These are phyloP conservation scores for Rhizoclosmatium globosum DNA, from an alignment of 192 early-diverging fungal genomes.

Conservation along the genomic window DNA sequence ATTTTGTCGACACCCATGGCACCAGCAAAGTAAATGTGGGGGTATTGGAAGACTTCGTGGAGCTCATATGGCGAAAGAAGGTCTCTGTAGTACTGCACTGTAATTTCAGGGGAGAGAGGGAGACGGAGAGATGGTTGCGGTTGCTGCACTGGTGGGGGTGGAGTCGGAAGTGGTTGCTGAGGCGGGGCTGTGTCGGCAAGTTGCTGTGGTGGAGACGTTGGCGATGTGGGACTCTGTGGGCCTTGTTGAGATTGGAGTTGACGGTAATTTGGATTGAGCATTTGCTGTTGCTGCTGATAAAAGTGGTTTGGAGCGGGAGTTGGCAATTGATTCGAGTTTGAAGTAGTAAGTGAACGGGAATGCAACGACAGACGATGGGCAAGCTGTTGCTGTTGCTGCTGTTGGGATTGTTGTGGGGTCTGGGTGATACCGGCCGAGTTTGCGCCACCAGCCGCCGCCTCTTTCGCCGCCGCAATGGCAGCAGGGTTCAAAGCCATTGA, in stretches of 20 bases:
- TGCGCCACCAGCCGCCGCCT: background rate
- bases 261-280: slow-evolving; percentile 33
- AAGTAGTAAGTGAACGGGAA: slow-evolving; percentile 12
- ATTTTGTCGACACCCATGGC: slow-evolving; percentile 66
- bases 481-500: background rate
- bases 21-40: slow-evolving; percentile 93
- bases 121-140: slow-evolving; percentile 44
- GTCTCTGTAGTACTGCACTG: slow-evolving; percentile 54
- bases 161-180: background rate
- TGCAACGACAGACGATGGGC: slow-evolving; percentile 13
- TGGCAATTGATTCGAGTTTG: background rate
- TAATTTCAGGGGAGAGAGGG: slow-evolving; percentile 53
- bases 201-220: background rate
- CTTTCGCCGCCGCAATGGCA: background rate
- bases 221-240: background rate
- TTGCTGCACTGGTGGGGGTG: background rate
- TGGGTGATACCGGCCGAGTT: slow-evolving; percentile 1
- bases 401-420: background rate
- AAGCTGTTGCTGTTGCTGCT: background rate
- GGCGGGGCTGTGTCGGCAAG: background rate
- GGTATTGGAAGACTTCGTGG: slow-evolving; percentile 84
- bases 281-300: slow-evolving; percentile 35
- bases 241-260: background rate
- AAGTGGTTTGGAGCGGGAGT: slow-evolving; percentile 36
- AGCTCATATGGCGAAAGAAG: slow-evolving; percentile 85